Percentiles rank a stretch among this genome's conserved stretches.
Conservation (phyloP, 2,329 filamentous ascomycete genomes). For the Pseudonectria foliicola region DNA sequence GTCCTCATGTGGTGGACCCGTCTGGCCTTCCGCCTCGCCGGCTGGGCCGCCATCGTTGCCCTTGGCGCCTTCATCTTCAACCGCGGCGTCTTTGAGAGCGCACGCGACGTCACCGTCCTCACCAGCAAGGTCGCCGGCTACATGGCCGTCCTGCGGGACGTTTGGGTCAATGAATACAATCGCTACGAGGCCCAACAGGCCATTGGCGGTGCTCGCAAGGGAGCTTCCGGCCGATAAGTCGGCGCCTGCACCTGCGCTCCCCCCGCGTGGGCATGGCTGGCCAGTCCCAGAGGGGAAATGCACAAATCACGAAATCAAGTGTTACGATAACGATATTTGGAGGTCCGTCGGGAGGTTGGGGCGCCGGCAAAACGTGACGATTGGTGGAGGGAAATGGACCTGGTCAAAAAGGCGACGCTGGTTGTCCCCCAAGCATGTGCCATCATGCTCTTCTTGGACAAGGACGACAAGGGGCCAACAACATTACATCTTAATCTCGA, state of each 20-base stretch:
- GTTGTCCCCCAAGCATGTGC: no score
- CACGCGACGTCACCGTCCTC: slow-evolving; percentile 47
- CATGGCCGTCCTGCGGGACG: slow-evolving; percentile 40
- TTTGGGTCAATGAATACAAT: slow-evolving; percentile 52
- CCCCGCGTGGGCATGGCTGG: no score
- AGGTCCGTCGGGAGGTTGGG: no score
- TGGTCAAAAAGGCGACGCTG: no score
- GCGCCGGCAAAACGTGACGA: not conserved
- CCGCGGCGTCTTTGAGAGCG: slow-evolving; percentile 58
- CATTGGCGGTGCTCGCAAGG: not conserved
- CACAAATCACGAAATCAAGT: no score
- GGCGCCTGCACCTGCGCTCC: no score
- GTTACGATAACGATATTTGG: no score
- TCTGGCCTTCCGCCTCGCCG: slow-evolving; percentile 53
- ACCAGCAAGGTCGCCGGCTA: slow-evolving; percentile 39
- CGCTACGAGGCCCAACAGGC: slow-evolving; percentile 45
- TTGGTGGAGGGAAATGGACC: no score
- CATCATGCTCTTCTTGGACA: no score
- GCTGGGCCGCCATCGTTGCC: slow-evolving; percentile 55
- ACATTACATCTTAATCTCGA: slow-evolving; percentile 11
- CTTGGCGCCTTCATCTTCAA: slow-evolving; percentile 53
- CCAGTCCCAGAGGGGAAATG: no score
- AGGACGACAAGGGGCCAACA: not conserved
- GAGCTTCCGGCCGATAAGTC: no score
- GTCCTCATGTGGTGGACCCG: slow-evolving; percentile 70